Evolutionary conservation across 2,329 filamentous ascomycete species (phyloP), one percentile per base, ranked within the genome.

Genomic region (Hypoxylon sp.): DNA sequence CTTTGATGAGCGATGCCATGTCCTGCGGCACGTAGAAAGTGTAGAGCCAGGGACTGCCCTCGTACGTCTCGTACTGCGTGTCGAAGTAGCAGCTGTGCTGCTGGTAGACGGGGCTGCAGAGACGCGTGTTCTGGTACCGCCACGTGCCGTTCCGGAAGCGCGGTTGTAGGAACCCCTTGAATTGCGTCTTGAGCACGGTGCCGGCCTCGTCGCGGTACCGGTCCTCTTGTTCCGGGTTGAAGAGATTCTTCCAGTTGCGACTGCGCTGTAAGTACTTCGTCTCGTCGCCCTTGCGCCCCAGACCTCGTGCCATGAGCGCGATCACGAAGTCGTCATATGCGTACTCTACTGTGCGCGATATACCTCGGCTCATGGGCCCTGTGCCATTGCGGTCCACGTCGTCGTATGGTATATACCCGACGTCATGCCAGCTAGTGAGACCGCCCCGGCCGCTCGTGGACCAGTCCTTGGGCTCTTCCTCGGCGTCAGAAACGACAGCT

Each of bases 261-360:
- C 89, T 87, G 22, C 91, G 86, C 14, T 78, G 76, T 39, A 86
- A 79, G 74, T 94, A 94, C 75, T 89, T 91, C 24, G 78, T 76
- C 48, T 86, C 85, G 62, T 92, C 90, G 19, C 67, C 74, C 55
- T 85, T 81, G 35, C 68, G 71, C 1, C 87, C 88, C 4, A 94
- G 80, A 0, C 83, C 85, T 3, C 83, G 82, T 1, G 91, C 91
- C 62, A 94, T 85, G 17, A 86, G 79, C 0, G 88, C 87, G 62
- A 93, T 88, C 69, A 87, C 88, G 73, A 91, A 95, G 80, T 94
- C 92, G 73, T 94, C 87, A 80, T 94, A 95, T 0, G 91, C 90
- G 77, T 94, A 95, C 77, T 94, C 92, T 3, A 94, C 88, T 0
- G 91, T 94, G 3, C 92, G 86, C 2, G 90, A 93, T 17, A 94